These are phyloP conservation scores for Veloporphyrellus conicus DNA, from an alignment of 1,284 basidiomycete species.

Conservation along the genomic window DNA sequence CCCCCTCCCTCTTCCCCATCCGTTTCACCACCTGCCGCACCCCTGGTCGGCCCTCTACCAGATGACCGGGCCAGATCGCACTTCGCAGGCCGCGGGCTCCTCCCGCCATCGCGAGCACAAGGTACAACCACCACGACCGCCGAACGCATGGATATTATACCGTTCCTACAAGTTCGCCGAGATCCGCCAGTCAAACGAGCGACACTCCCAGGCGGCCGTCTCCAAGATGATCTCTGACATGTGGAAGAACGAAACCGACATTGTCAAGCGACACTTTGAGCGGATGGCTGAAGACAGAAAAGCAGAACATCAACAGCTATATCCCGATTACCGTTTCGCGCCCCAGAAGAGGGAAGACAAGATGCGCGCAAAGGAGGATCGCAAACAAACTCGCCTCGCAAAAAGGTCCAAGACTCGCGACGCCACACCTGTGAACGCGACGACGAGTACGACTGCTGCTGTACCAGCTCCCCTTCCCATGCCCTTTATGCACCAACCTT, in stretches of 20 bases:
- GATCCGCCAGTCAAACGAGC: slow-evolving; percentile 33
- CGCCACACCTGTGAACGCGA: slow-evolving; percentile 6
- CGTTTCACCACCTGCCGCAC: slow-evolving; percentile 5
- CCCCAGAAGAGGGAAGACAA: slow-evolving; percentile 68
- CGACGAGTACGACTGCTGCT: not conserved
- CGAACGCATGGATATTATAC: slow-evolving; percentile 92
- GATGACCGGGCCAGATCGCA: slow-evolving; percentile 22
- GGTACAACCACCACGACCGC: slow-evolving; percentile 62
- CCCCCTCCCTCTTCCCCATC: slow-evolving; percentile 1
- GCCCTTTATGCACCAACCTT: slow-evolving; percentile 1
- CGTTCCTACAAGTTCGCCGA: slow-evolving; percentile 61
- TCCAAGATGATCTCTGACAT: slow-evolving; percentile 65
- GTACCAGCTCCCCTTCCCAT: slow-evolving; percentile 2
- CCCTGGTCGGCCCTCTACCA: slow-evolving; percentile 7
- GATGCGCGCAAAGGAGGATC: slow-evolving; percentile 44
- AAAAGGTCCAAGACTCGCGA: slow-evolving; percentile 26
- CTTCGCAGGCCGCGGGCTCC: too few relatives aligned
- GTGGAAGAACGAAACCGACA: slow-evolving; percentile 63
- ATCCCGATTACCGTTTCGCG: slow-evolving; percentile 72
- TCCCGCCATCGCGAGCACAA: slow-evolving; percentile 18
- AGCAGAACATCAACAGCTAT: slow-evolving; percentile 56
- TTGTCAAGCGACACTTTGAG: slow-evolving; percentile 62
- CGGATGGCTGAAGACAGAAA: slow-evolving; percentile 65
- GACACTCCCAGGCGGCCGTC: slow-evolving; percentile 65
- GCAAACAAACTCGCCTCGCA: slow-evolving; percentile 34